Evolutionary conservation across 2,329 filamentous ascomycete genomes (phyloP).

Genomic region (Diaporthe vaccinii): DNA sequence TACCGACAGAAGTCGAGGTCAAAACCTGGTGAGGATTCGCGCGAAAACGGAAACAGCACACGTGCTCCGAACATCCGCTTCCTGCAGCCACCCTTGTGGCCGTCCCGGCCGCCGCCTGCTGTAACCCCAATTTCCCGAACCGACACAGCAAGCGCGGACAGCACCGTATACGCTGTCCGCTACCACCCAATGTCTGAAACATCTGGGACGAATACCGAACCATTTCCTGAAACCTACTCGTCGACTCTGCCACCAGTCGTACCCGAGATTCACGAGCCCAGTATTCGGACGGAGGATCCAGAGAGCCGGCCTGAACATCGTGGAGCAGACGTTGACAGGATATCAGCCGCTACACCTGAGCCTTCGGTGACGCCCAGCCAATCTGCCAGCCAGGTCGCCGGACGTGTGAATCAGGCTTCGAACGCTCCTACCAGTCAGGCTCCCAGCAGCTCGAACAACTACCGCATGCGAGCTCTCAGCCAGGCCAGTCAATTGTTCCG

Average conservation of each 20-base stretch:
- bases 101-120: constrained; percentile 66
- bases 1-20: constrained; percentile 50
- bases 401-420: constrained; percentile 8
- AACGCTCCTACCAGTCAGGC: constrained; percentile 23
- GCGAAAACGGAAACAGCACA: constrained; percentile 37
- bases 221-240: constrained; percentile 40
- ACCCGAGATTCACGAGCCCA: constrained; percentile 51
- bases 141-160: constrained; percentile 74
- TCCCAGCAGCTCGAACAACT: constrained; percentile 40
- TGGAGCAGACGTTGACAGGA: constrained; percentile 30
- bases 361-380: constrained; percentile 41
- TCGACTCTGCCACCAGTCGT: constrained; percentile 44
- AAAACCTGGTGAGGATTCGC: constrained; percentile 43
- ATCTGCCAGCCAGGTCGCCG: constrained; percentile 42
- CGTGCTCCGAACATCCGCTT: constrained; percentile 48
- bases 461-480: constrained; percentile 49
- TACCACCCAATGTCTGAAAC: constrained; percentile 71
- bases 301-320: constrained; percentile 38
- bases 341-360: constrained; percentile 37
- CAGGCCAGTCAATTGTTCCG: constrained; percentile 50
- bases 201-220: constrained; percentile 60
- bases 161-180: constrained; percentile 73
- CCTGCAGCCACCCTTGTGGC: constrained; percentile 66
- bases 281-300: background rate
- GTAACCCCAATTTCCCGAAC: constrained; percentile 72